phyloP scores from a whole-genome alignment of 2,329 filamentous ascomycete genomes.

The Sporothrix sp. region DNA sequence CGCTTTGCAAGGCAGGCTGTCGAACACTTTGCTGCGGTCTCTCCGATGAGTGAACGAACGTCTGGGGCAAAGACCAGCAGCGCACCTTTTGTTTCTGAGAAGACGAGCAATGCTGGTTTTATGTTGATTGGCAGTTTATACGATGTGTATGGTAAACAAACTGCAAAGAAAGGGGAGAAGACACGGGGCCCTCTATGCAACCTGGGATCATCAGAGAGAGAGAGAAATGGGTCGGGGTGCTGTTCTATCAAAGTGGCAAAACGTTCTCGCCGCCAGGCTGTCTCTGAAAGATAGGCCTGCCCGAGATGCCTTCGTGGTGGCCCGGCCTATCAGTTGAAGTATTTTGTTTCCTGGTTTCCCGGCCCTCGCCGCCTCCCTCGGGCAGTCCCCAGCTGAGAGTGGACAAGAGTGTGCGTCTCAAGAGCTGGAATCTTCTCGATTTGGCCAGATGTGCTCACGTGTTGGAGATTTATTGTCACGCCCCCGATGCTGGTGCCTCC shows the following conservation, averaged over 20 bases:
- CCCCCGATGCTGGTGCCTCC: no score
- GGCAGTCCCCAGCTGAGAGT: no score
- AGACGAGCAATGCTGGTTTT: background rate
- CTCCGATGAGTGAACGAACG: background rate
- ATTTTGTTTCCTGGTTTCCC: background rate
- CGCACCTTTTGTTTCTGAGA: background rate
- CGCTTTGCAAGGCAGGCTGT: no score
- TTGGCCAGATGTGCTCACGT: no score
- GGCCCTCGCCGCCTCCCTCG: background rate
- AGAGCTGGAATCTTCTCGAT: no score
- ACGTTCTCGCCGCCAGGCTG: slow-evolving; percentile 4
- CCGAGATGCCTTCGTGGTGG: background rate
- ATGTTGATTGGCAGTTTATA: slow-evolving; percentile 4
- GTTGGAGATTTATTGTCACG: no score
- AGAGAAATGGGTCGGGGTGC: background rate
- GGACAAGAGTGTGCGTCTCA: no score
- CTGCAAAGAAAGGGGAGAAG: background rate
- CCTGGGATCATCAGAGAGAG: no score
- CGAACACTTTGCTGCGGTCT: background rate
- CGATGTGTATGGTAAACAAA: background rate
- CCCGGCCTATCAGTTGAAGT: background rate
- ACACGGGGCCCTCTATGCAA: no score
- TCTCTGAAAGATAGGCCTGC: background rate
- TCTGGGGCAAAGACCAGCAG: background rate
- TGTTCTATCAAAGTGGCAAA: slow-evolving; percentile 1